Percentiles rank a stretch among this genome's conserved stretches.
phyloP scores from a whole-genome alignment of 805 yeast genomes.

The Candida maris region DNA sequence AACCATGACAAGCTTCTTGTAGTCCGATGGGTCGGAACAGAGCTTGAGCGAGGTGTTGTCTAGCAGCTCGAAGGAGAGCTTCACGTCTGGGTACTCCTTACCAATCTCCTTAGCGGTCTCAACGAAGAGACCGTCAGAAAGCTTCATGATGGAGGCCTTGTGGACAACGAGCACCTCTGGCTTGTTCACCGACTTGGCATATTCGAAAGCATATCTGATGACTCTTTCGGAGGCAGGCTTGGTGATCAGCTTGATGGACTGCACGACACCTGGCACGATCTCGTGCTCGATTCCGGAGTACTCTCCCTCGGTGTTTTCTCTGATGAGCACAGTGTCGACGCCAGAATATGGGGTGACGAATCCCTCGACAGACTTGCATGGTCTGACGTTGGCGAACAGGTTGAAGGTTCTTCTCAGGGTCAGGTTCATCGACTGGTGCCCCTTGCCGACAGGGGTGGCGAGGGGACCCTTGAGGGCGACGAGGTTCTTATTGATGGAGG shows the following conservation, averaged over 20 bases:
- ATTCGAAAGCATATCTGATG: slow-evolving; percentile 94
- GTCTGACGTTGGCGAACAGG: slow-evolving; percentile 95
- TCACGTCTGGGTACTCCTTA: slow-evolving; percentile 87
- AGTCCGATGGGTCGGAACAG: slow-evolving; percentile 84
- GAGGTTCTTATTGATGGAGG: slow-evolving; percentile 85
- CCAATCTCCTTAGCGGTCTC: slow-evolving; percentile 86
- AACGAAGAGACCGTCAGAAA: slow-evolving; percentile 95
- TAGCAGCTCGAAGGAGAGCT: slow-evolving; percentile 79
- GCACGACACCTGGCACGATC: slow-evolving; percentile 97
- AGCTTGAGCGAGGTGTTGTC: slow-evolving; percentile 93
- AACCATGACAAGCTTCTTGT: slow-evolving; percentile 84
- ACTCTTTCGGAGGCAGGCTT: slow-evolving; percentile 95
- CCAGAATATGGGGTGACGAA: slow-evolving; percentile 85
- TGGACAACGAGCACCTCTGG: slow-evolving; percentile 91
- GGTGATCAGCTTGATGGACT: slow-evolving; percentile 95
- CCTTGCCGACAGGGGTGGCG: slow-evolving; percentile 98
- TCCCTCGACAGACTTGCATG: slow-evolving; percentile 91
- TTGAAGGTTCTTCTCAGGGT: slow-evolving; percentile 96
- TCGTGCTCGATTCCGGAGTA: slow-evolving; percentile 99
- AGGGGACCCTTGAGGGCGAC: slow-evolving; percentile 97
- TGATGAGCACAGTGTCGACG: slow-evolving; percentile 92
- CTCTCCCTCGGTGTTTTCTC: slow-evolving; percentile 99
- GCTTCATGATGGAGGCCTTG: slow-evolving; percentile 97
- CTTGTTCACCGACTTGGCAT: slow-evolving; percentile 85
- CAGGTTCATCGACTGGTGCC: slow-evolving; percentile 95